Conservation (phyloP, 768 basidiomycete genomes). For the Lyophyllum atratum region DNA sequence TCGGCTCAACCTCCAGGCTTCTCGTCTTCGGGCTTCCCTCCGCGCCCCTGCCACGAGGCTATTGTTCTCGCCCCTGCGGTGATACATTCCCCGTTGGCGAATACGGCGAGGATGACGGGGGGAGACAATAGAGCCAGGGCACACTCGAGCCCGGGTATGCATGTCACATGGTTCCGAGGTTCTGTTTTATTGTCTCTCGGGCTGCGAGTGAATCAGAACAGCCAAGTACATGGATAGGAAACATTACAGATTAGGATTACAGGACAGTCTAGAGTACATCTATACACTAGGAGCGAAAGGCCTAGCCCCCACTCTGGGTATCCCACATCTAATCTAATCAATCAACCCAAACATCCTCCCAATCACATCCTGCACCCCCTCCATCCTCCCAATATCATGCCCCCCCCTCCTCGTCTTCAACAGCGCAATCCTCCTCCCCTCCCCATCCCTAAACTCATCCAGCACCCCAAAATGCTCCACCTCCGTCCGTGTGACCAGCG, state of each 20-base stretch:
- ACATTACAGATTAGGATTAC: too few species aligned
- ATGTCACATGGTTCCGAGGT: too few species aligned
- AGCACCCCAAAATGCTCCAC: constrained; percentile 52
- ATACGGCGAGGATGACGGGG: background rate
- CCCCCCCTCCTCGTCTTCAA: constrained; percentile 59
- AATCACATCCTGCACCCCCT: constrained; percentile 71
- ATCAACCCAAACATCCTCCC: constrained; percentile 39
- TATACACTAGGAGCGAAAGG: too few species aligned
- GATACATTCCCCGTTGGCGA: too few species aligned
- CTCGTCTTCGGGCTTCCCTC: background rate
- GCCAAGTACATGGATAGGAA: too few species aligned
- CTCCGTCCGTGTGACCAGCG: constrained; percentile 43
- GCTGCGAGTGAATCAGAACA: too few species aligned
- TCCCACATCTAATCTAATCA: background rate
- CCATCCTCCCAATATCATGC: constrained; percentile 61
- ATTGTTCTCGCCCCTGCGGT: background rate
- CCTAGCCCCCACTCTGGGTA: too few species aligned
- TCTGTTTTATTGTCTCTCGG: too few species aligned
- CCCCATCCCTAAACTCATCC: constrained; percentile 38
- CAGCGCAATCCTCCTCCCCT: constrained; percentile 49
- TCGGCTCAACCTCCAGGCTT: background rate
- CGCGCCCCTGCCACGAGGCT: too few species aligned
- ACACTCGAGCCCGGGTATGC: too few species aligned
- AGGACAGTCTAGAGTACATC: too few species aligned
- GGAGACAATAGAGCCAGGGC: background rate